Conservation (phyloP, 2,329 filamentous ascomycete species). For the Colletotrichum chlorophyti region DNA sequence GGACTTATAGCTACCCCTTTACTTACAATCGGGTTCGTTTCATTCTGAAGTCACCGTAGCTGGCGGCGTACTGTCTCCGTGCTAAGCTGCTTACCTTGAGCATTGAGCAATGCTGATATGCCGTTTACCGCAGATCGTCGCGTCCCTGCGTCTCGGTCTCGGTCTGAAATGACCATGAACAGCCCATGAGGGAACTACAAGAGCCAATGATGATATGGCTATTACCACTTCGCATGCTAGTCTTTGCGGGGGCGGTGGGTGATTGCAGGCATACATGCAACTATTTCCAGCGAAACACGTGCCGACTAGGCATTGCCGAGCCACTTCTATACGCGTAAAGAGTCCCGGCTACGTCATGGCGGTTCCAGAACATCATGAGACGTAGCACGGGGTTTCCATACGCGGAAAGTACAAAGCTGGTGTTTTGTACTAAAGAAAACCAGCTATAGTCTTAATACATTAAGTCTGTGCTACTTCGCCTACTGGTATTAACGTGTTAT, state of each 20-base stretch:
- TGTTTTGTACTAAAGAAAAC: background rate
- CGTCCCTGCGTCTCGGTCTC: conserved; percentile 6
- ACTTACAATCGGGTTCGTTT: background rate
- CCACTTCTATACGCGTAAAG: conserved; percentile 12
- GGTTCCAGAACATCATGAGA: background rate
- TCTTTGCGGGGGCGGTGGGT: background rate
- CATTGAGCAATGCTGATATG: background rate
- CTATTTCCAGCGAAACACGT: conserved; percentile 16
- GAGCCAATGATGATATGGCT: conserved; percentile 1
- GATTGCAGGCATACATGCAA: background rate
- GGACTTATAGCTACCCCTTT: background rate
- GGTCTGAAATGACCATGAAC: background rate
- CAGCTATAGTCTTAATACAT: background rate
- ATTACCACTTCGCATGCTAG: conserved; percentile 5
- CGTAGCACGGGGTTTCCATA: background rate
- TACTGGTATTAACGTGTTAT: background rate
- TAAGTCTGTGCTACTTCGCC: background rate
- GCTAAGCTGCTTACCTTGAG: background rate
- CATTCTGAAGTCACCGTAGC: background rate
- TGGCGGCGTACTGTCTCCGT: background rate
- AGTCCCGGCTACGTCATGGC: conserved; percentile 4
- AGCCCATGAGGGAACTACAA: background rate
- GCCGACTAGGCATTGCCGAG: background rate
- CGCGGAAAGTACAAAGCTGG: background rate
- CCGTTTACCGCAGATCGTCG: conserved; percentile 5